These are phyloP conservation scores for Mixia osmundae DNA, from an alignment of 1,284 basidiomycete species.

Conservation along the genomic window DNA sequence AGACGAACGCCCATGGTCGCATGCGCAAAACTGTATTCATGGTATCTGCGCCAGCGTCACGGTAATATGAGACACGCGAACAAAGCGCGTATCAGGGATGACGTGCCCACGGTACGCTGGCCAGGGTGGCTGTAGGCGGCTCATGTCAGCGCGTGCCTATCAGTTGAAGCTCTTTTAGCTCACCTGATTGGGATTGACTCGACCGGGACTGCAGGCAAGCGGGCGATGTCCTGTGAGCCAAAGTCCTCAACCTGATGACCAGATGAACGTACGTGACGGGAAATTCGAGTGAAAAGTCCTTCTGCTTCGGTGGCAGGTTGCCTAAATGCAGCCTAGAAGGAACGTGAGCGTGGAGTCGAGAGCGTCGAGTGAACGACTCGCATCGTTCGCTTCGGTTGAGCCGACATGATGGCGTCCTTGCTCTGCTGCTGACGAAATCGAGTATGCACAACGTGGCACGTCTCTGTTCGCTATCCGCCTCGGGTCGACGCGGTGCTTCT, in stretches of 20 bases:
- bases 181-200: neutral
- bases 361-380: too few relatives aligned
- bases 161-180: constrained; percentile 20
- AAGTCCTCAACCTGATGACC: too few relatives aligned
- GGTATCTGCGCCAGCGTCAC: neutral
- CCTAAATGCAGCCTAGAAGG: constrained; percentile 7
- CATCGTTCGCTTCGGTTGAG: too few relatives aligned
- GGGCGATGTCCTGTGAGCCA: constrained; percentile 8
- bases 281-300: constrained; percentile 12
- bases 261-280: too few relatives aligned
- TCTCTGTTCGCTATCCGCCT: too few relatives aligned
- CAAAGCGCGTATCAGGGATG: constrained; percentile 1
- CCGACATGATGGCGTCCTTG: too few relatives aligned
- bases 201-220: neutral
- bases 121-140: constrained; percentile 3
- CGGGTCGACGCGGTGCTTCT: too few relatives aligned
- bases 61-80: constrained; percentile 6
- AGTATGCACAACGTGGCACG: too few relatives aligned
- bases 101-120: constrained; percentile 35
- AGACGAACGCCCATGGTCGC: constrained; percentile 31
- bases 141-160: constrained; percentile 25
- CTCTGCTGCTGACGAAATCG: too few relatives aligned
- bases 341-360: neutral
- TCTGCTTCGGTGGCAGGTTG: constrained; percentile 16
- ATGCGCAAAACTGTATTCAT: constrained; percentile 6